phyloP scores from a whole-genome alignment of 495 filamentous ascomycete species.

The Gamarada debralockiae region DNA sequence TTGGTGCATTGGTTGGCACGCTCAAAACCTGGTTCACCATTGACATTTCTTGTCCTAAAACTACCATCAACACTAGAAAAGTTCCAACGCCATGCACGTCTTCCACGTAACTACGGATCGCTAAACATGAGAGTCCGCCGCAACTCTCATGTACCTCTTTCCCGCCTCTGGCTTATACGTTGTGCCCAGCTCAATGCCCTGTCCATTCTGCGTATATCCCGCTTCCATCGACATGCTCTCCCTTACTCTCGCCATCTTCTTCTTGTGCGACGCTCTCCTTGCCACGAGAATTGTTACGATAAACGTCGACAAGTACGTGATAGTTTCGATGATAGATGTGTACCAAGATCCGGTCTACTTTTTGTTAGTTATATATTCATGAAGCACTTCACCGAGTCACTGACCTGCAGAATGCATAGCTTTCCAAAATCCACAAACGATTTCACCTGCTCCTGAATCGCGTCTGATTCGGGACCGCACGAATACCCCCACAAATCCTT shows the following conservation, averaged over 20 bases:
- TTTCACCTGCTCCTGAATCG: too few species aligned
- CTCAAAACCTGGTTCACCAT: too few species aligned
- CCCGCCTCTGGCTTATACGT: neutral
- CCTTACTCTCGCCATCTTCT: slow-evolving; percentile 7
- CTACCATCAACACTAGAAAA: too few species aligned
- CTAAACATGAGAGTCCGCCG: neutral
- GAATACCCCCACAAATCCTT: slow-evolving; percentile 20
- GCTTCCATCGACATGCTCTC: slow-evolving; percentile 13
- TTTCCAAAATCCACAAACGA: too few species aligned
- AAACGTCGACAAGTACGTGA: slow-evolving; percentile 12
- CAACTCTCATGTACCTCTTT: slow-evolving; percentile 16
- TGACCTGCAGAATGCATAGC: too few species aligned
- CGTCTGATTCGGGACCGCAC: slow-evolving; percentile 9
- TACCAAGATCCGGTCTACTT: slow-evolving; percentile 11
- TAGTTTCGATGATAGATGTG: slow-evolving; percentile 13
- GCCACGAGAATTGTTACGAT: slow-evolving; percentile 7
- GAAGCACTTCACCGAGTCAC: too few species aligned
- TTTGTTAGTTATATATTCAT: neutral
- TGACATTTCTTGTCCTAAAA: too few species aligned
- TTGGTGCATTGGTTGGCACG: too few species aligned
- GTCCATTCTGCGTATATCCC: slow-evolving; percentile 2
- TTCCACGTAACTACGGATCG: too few species aligned
- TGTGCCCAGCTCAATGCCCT: slow-evolving; percentile 2
- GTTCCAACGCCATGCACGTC: too few species aligned
- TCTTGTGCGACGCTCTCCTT: slow-evolving; percentile 8